Base-by-base conservation (phyloP, 1,284 basidiomycete genomes). In the Cutaneotrichosporon curvatum region DNA sequence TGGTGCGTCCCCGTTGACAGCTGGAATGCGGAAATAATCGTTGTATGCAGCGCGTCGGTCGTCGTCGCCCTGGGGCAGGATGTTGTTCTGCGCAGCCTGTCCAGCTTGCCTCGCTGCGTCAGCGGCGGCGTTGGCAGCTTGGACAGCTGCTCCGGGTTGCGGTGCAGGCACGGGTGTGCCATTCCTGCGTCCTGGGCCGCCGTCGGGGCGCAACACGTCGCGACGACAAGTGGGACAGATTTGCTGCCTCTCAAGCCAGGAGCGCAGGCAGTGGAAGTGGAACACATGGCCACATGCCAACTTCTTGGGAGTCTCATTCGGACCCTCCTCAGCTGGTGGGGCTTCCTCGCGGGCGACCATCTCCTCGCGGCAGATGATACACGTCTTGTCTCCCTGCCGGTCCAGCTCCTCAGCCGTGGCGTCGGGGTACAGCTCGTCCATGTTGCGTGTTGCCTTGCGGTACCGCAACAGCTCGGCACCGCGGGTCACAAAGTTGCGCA, bases 341-440 rank as follows among this genome's bases (percentile, higher is more conserved):
- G 42, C 34, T 44, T 41, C 19, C 18, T 49, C 67, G 40, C 72
- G 72, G 16, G 76, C 67, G 31, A 79, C 70, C 89, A 99, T 92
- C 66, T 98, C 94, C 71, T 98, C 94, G n/a, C 95, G 80, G 65
- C 95, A 97, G 58, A 98, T 97, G 63, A 98, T 97, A 66, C 95
- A 98, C 3, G 91, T 97, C 48, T 80, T 80, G 72, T 98, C 95
- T 41, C 80, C 83, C 77, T 85, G 82, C 9, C 76, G 74, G 22
- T 77, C 72, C 69, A 98, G 75, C 68, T 98, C 94, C 48, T 82
- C 85, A 50, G 80, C 78, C 1, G 86, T 87, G n/a, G 91, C 92
- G 63, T 94, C 83, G 5, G 94, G 91, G 70, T 98, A 99, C 36
- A 88, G 78, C 56, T 87, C 79, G 63, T 98, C 91, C 94, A 99